Percentiles rank a stretch among this genome's conserved stretches.
Evolutionary conservation across 2,329 filamentous ascomycete genomes (phyloP).

Genomic region (Endothia cerciana): DNA sequence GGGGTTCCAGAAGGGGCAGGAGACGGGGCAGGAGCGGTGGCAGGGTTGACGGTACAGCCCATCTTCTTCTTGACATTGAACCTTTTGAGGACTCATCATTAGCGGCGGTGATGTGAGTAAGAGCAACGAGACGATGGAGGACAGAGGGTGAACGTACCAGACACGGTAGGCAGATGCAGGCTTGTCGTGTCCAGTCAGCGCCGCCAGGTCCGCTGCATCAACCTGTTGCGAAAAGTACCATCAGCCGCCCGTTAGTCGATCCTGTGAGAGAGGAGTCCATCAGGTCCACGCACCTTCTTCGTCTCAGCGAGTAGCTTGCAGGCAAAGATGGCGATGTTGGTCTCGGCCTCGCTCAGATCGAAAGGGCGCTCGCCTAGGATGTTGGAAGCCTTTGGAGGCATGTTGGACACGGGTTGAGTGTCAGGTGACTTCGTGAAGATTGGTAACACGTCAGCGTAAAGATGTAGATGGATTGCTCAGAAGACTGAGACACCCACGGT

Average conservation of each 20-base stretch:
- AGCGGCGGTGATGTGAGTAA: not conserved
- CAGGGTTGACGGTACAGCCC: no score
- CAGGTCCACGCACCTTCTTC: conserved; percentile 10
- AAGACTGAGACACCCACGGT: not conserved
- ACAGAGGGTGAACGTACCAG: conserved; percentile 7
- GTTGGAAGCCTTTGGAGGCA: conserved; percentile 5
- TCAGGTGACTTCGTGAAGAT: not conserved
- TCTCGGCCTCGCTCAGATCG: conserved; percentile 4
- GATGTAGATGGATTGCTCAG: not conserved
- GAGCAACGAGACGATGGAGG: not conserved
- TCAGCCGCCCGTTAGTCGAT: not conserved
- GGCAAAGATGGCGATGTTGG: conserved; percentile 2
- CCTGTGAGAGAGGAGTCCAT: not conserved
- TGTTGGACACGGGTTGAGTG: not conserved
- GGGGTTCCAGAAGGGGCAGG: not conserved
- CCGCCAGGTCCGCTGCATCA: conserved; percentile 12
- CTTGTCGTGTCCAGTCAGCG: conserved; percentile 15
- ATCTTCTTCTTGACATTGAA: conserved; percentile 1
- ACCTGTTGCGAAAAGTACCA: not conserved
- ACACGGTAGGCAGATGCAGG: conserved; percentile 8
- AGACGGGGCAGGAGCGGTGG: not conserved
- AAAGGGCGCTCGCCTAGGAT: not conserved
- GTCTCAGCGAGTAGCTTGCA: conserved; percentile 4
- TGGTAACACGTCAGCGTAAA: not conserved
- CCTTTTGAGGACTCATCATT: not conserved